Evolutionary conservation across 106 monocot genomes (phyloP), one percentile per base, ranked within the genome.

Genomic region (Amphibolis antarctica): DNA sequence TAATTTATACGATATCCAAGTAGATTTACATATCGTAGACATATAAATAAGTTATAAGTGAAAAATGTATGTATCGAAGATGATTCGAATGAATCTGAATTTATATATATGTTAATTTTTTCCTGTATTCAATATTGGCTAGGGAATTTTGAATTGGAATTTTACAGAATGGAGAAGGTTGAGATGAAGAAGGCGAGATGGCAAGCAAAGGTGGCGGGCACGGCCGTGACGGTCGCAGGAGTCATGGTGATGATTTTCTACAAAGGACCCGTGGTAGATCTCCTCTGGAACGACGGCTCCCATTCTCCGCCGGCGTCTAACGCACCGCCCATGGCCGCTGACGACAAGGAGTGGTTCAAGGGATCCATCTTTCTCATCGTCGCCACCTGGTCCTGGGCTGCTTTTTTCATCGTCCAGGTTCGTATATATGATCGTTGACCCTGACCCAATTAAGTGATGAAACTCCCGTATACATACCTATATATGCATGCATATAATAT

Each of bases 241-340:
- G 85, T 82, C 47, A 86, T 86, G 85, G 19, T 86, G 31, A 79
- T 86, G 82, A 86, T 82, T 28, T 74, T 86, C 12, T 82, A 86
- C 73, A 86, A 82, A 60, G 85, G 85, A 9, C 85, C 85, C 22
- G 42, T 81, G 3, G 53, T 85, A 9, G 81, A 81, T 52, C 66
- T 81, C 66, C 12, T 85, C 5, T 67, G 80, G 81, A 63, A 29
- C 30, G 69, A 67, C 69, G 58, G 76, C 12, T 13, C 12, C 23
- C 71, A 68, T 18, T 7, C 66, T n/a, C 56, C 52, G 9, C 50
- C 42, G 10, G 36, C 57, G 0, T 6, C 68, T 20, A 47, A 48
- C 26, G 30, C 45, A 20, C 21, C 75, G 18, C 30, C 56, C 10
- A 50, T 67, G 7, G 55, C 70, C 10, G 42, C 48, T n/a, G 66